Evolutionary conservation across 1,139 yeast species (phyloP), one percentile per base, ranked within the genome.

Genomic region (Suhomyces anneliseae): DNA sequence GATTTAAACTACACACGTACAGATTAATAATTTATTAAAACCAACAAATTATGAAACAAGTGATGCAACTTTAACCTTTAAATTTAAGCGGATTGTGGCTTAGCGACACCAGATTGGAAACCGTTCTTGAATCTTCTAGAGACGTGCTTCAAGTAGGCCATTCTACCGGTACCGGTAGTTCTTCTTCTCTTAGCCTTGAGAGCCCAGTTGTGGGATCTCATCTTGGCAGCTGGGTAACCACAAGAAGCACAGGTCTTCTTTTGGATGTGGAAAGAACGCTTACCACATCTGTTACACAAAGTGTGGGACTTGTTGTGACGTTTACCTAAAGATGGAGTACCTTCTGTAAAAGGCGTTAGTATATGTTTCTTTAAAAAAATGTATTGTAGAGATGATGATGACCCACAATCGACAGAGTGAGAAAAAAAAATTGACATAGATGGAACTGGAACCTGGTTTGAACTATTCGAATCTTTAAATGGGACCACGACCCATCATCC

Each of bases 321-420:
- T 84, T 92, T 93, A 87, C 99, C 98, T 85, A 90, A 87, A 78
- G 97, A 90, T 83, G 98, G 96, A 79, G 99, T 93, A 90, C 99
- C 99, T 92, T 93, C 96, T 90, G 72, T 68, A 59, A 54, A 50
- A 63, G 66, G 48, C 40, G 55, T 53, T 54, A 53, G 56, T 54
- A 53, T 36, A 41, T 38, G 33, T 38, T 37, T 14, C n/a, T 36
- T 41, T 29, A 11, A 29, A 29, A 29, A 29, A 29, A 3, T 9
- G 2, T 9, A 29, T 19, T 19, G 24, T 19, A 29, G n/a, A 29
- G 11, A 9, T 29, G 32, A 29, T 29, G 32, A 29, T 29, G 32
- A 29, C 24, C 24, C 24, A 19, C 24, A 19, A 19, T 19, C 24
- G 24, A 19, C 24, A 19, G 24, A 19, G 6, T 19, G 24, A 19